These are phyloP conservation scores for Heterobasidion parviporum DNA, from an alignment of 1,284 basidiomycete genomes.

Conservation along the genomic window DNA sequence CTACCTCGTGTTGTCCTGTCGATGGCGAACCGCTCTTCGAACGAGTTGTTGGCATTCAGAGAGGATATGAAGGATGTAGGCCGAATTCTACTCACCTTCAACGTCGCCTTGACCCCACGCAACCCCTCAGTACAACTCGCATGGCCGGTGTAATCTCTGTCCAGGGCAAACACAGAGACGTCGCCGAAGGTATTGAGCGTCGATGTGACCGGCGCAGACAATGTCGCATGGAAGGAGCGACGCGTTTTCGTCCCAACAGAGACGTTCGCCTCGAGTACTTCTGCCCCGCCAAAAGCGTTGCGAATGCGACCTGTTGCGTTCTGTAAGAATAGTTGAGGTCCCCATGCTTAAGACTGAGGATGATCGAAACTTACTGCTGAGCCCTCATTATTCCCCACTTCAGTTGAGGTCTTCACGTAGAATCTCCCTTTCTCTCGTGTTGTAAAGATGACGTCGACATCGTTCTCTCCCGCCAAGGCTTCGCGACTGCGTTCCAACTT, in stretches of 20 bases:
- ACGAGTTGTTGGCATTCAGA: background rate
- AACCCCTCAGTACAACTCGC: constrained; percentile 65
- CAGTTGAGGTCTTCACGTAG: constrained; percentile 83
- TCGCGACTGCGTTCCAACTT: constrained; percentile 61
- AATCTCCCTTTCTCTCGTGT: constrained; percentile 75
- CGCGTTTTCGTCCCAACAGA: constrained; percentile 86
- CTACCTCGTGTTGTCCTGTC: constrained; percentile 64
- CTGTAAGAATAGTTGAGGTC: constrained; percentile 24
- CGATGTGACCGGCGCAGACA: constrained; percentile 49
- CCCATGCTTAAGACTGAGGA: background rate
- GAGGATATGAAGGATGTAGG: background rate
- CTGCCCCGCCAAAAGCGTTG: constrained; percentile 90
- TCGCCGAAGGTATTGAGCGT: constrained; percentile 56
- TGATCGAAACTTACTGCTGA: constrained; percentile 58
- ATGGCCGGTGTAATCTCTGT: constrained; percentile 63
- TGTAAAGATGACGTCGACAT: constrained; percentile 82
- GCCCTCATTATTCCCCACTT: constrained; percentile 92
- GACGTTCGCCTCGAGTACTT: constrained; percentile 79
- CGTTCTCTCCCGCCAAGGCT: constrained; percentile 49
- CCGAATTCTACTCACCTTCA: constrained; percentile 48
- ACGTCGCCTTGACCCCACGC: constrained; percentile 54
- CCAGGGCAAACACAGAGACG: constrained; percentile 51
- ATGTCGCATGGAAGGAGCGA: constrained; percentile 68
- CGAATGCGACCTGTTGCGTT: constrained; percentile 74
- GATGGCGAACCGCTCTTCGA: constrained; percentile 30